Conservation (phyloP, 805 yeast species). For the Candida dendrica region DNA sequence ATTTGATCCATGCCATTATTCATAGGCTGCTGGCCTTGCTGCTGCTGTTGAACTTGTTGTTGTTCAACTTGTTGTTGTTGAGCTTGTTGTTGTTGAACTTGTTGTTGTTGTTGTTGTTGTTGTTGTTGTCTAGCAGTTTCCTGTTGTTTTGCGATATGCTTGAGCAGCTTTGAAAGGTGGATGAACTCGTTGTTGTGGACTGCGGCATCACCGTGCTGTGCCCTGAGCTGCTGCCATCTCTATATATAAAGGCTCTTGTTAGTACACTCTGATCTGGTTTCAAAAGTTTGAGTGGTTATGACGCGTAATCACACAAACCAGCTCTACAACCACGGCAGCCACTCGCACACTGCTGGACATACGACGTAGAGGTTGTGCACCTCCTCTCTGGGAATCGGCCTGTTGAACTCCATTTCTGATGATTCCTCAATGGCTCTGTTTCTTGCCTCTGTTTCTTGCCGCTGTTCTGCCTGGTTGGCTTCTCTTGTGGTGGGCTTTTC, state of each 20-base stretch:
- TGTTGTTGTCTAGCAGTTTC: slow-evolving; percentile 20
- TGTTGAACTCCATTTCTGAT: slow-evolving; percentile 15
- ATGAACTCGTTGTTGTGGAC: slow-evolving; percentile 50
- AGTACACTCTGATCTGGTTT: neutral
- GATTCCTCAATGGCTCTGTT: neutral
- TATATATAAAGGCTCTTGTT: slow-evolving; percentile 11
- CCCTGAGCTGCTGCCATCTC: slow-evolving; percentile 54
- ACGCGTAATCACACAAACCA: too few relatives aligned
- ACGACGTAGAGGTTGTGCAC: slow-evolving; percentile 21
- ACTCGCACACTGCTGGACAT: too few relatives aligned
- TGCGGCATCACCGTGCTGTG: slow-evolving; percentile 48
- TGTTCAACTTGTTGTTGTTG: slow-evolving; percentile 5
- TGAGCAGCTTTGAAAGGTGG: slow-evolving; percentile 44
- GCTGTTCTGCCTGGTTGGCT: neutral
- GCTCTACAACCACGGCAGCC: too few relatives aligned
- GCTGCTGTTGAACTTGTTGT: slow-evolving; percentile 5
- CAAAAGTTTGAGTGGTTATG: too few relatives aligned
- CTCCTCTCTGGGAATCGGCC: slow-evolving; percentile 19
- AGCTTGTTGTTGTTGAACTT: slow-evolving; percentile 3
- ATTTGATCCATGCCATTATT: slow-evolving; percentile 2
- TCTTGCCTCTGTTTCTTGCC: too few relatives aligned
- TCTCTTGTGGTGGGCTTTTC: neutral
- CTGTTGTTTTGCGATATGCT: slow-evolving; percentile 32
- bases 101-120: slow-evolving; percentile 5
- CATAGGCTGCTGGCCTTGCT: slow-evolving; percentile 10